Conservation (phyloP, 305 asterid genomes). For the Plantago lanceolata region DNA sequence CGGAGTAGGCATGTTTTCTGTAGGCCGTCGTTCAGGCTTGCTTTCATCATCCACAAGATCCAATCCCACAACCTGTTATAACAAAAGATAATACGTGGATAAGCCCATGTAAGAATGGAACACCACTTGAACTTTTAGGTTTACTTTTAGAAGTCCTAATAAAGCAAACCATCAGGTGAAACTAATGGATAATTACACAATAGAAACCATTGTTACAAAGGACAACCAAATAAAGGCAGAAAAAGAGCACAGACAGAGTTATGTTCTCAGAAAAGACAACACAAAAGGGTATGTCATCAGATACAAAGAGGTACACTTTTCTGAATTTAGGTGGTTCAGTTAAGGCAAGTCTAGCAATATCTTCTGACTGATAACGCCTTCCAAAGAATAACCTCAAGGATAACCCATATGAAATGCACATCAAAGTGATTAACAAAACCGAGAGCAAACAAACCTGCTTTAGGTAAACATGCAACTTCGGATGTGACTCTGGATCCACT, state of each 20-base stretch:
- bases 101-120: background rate
- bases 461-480: conserved; percentile 85
- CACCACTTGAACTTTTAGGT: background rate
- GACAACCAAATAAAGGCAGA: too few relatives aligned
- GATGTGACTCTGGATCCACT: conserved; percentile 94
- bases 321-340: background rate
- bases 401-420: conserved; percentile 1
- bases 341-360: background rate
- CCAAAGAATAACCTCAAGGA: conserved; percentile 12
- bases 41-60: conserved; percentile 99
- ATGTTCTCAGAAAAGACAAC: too few relatives aligned
- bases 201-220: too few relatives aligned
- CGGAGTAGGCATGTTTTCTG: conserved; percentile 98
- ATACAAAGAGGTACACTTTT: background rate
- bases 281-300: background rate
- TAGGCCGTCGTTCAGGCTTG: conserved; percentile 98
- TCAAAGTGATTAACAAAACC: conserved; percentile 5
- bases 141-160: background rate
- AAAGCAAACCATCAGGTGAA: background rate
- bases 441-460: conserved; percentile 65
- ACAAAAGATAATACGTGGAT: conserved; percentile 14
- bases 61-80: conserved; percentile 82
- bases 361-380: background rate
- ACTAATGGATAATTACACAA: too few relatives aligned
- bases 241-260: too few relatives aligned